These are phyloP conservation scores for Asterochloris erici DNA, from an alignment of 139 green algal species.

Conservation along the genomic window DNA sequence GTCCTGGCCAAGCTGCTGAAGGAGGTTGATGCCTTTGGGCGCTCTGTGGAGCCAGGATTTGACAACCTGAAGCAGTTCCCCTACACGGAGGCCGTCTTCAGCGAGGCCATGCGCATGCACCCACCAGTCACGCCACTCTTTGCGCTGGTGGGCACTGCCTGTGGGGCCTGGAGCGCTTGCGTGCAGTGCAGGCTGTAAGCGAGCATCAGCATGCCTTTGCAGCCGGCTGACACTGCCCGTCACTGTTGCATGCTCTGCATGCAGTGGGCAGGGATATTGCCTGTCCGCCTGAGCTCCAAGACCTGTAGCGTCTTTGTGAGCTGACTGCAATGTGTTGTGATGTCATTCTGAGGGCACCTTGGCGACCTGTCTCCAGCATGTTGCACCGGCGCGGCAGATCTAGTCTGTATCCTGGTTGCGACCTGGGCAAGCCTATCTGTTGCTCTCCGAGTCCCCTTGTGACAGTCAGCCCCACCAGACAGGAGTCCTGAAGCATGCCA, in stretches of 20 bases:
- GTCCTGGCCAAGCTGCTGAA: background rate
- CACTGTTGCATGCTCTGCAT: background rate
- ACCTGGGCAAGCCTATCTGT: background rate
- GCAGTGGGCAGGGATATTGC: background rate
- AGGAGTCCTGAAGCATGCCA: background rate
- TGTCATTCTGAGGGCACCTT: background rate
- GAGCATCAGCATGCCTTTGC: background rate
- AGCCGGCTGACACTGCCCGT: background rate
- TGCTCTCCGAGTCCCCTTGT: background rate
- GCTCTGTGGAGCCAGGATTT: background rate
- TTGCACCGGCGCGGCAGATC: background rate
- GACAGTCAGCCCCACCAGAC: background rate
- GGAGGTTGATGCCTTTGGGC: conserved; percentile 14
- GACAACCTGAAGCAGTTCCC: conserved; percentile 6
- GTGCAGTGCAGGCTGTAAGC: background rate
- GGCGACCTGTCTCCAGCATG: background rate
- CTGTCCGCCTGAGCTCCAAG: background rate
- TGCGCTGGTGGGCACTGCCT: background rate
- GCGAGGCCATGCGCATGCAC: conserved; percentile 7
- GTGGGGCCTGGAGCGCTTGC: background rate
- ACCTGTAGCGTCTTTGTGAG: background rate
- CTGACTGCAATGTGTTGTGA: background rate
- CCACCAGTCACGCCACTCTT: conserved; percentile 11
- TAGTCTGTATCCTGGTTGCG: background rate
- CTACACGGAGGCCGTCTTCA: conserved; percentile 3